A percentile compares a stretch with the other conserved stretches of the same genome.
These are phyloP conservation scores for Fusarium brevicatenulatum DNA, from an alignment of 2,329 filamentous ascomycete genomes.

Conservation along the genomic window DNA sequence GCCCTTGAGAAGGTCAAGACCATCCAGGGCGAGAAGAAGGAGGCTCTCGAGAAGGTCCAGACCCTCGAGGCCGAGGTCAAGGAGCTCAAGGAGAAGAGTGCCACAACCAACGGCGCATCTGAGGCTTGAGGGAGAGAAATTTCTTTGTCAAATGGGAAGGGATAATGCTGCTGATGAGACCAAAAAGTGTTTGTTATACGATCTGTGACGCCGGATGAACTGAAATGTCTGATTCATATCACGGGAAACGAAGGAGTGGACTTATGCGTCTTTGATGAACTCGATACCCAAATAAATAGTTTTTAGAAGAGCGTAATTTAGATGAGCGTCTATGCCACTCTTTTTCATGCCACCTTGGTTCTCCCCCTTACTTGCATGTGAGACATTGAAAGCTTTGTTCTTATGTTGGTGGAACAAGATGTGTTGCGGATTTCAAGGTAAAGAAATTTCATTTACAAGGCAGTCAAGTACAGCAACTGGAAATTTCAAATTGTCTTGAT, in stretches of 20 bases:
- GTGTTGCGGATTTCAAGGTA: background rate
- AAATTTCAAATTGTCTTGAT: background rate
- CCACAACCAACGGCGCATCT: slow-evolving; percentile 27
- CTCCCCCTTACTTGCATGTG: background rate
- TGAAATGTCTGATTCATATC: slow-evolving; percentile 42
- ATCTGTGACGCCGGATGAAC: slow-evolving; percentile 41
- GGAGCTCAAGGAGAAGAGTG: slow-evolving; percentile 34
- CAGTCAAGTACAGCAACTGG: background rate
- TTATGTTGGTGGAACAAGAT: background rate
- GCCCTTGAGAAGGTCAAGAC: slow-evolving; percentile 22
- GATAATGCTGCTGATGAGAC: slow-evolving; percentile 30
- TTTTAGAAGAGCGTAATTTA: slow-evolving; percentile 40
- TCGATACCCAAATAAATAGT: slow-evolving; percentile 46
- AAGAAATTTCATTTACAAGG: background rate
- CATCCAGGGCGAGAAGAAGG: slow-evolving; percentile 28
- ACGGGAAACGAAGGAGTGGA: slow-evolving; percentile 47
- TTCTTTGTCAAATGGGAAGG: slow-evolving; percentile 8
- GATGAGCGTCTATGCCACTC: slow-evolving; percentile 40
- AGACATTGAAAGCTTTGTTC: background rate
- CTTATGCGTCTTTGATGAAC: slow-evolving; percentile 46
- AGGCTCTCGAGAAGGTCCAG: slow-evolving; percentile 32
- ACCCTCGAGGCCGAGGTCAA: slow-evolving; percentile 35
- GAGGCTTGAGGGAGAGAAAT: slow-evolving; percentile 23
- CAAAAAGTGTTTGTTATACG: slow-evolving; percentile 36
- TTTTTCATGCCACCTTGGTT: slow-evolving; percentile 20